A percentile compares a stretch with the other conserved stretches of the same genome.
These are phyloP conservation scores for Lophiotrema nucula DNA, from an alignment of 495 filamentous ascomycete genomes.

Conservation along the genomic window DNA sequence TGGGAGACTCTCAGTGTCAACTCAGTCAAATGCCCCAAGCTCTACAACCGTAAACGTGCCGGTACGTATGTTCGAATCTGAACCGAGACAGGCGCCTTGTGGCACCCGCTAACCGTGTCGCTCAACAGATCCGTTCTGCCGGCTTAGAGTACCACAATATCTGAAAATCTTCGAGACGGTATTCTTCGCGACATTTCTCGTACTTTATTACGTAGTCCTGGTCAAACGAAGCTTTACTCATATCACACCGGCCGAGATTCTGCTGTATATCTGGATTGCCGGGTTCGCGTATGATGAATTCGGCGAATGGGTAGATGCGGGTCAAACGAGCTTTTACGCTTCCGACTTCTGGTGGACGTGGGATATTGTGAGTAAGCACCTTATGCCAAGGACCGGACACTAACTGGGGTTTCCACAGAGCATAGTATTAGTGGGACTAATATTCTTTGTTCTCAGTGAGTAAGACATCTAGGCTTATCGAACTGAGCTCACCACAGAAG, in stretches of 20 bases:
- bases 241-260: slow-evolving; percentile 53
- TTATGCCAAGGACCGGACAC: neutral
- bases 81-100: neutral
- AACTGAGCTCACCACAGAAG: slow-evolving; percentile 42
- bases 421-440: slow-evolving; percentile 78
- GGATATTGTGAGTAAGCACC: slow-evolving; percentile 55
- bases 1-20: slow-evolving; percentile 80
- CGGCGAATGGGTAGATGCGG: slow-evolving; percentile 28
- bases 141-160: slow-evolving; percentile 86
- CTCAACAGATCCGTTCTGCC: slow-evolving; percentile 59
- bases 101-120: slow-evolving; percentile 36
- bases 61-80: slow-evolving; percentile 3
- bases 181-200: slow-evolving; percentile 80
- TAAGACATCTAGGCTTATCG: neutral
- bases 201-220: slow-evolving; percentile 81
- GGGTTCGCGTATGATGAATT: slow-evolving; percentile 84
- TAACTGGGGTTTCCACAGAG: slow-evolving; percentile 26
- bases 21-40: slow-evolving; percentile 74
- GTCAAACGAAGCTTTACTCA: slow-evolving; percentile 53
- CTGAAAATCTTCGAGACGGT: slow-evolving; percentile 83
- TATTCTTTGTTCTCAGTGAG: slow-evolving; percentile 71
- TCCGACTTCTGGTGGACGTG: slow-evolving; percentile 85
- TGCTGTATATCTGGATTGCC: slow-evolving; percentile 70
- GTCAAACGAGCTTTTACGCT: slow-evolving; percentile 32
- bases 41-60: slow-evolving; percentile 67